phyloP scores from a whole-genome alignment of 1,284 basidiomycete species.

The Boletus sp. region DNA sequence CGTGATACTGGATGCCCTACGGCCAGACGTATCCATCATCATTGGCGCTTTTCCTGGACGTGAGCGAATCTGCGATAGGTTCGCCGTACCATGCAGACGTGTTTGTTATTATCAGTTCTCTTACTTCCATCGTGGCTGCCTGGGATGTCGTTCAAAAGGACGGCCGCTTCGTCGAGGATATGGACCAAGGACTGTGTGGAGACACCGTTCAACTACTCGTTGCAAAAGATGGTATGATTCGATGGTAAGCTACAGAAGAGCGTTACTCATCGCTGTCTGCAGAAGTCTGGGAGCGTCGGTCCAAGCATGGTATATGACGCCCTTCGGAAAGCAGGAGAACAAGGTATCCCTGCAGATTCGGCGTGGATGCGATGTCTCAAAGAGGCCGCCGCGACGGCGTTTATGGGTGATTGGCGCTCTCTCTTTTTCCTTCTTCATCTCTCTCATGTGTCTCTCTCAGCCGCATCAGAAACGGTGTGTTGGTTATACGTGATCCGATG shows the following conservation, averaged over 20 bases:
- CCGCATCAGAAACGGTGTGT: slow-evolving; percentile 21
- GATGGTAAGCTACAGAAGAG: too few species aligned
- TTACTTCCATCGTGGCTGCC: slow-evolving; percentile 20
- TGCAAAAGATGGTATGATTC: slow-evolving; percentile 10
- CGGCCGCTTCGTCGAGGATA: slow-evolving; percentile 1
- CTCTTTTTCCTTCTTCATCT: not conserved
- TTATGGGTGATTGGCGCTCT: slow-evolving; percentile 9
- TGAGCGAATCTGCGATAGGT: slow-evolving; percentile 1
- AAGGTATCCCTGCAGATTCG: slow-evolving; percentile 5
- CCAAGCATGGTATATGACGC: slow-evolving; percentile 15
- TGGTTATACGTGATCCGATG: not conserved
- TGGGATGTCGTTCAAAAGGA: slow-evolving; percentile 14
- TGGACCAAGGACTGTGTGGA: slow-evolving; percentile 15
- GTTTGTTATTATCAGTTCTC: slow-evolving; percentile 4
- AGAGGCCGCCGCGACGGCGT: slow-evolving; percentile 17
- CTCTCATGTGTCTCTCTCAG: slow-evolving; percentile 6
- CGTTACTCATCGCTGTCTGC: not conserved
- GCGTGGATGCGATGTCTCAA: slow-evolving; percentile 12
- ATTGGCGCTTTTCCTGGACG: slow-evolving; percentile 17
- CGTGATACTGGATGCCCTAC: slow-evolving; percentile 8
- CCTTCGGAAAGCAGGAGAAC: slow-evolving; percentile 8
- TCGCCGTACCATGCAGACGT: not conserved
- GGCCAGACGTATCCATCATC: slow-evolving; percentile 15
- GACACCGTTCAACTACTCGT: slow-evolving; percentile 7
- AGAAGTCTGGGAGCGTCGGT: slow-evolving; percentile 9